Evolutionary conservation across 352 stramenopile genomes (phyloP).

Genomic region (Peronospora belbahrii): DNA sequence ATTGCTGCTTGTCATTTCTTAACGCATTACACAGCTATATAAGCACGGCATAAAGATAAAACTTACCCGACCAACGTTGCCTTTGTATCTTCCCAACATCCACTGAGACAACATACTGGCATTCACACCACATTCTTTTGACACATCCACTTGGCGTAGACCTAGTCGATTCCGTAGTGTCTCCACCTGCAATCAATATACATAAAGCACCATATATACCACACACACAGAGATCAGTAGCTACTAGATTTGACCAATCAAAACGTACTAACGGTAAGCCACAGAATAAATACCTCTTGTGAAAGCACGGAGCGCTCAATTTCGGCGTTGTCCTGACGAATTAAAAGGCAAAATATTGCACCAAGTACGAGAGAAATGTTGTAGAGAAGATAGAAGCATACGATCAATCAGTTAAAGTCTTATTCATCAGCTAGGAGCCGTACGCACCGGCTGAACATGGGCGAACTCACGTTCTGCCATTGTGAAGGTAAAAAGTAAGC

Average conservation of each 20-base stretch:
- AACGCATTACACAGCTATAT: neutral
- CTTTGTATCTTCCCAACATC: constrained; percentile 83
- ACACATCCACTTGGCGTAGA: constrained; percentile 74
- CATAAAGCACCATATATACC: neutral
- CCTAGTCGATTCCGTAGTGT: constrained; percentile 60
- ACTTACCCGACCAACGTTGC: constrained; percentile 68
- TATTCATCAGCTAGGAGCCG: neutral
- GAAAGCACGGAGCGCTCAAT: constrained; percentile 75
- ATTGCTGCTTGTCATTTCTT: too few relatives aligned
- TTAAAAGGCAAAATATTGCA: constrained; percentile 1
- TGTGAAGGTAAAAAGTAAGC: neutral
- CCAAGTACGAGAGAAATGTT: constrained; percentile 1
- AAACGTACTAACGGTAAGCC: neutral
- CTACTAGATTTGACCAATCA: neutral
- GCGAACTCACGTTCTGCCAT: constrained; percentile 65
- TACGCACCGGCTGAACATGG: constrained; percentile 64
- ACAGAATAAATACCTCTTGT: constrained; percentile 38
- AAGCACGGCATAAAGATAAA: neutral
- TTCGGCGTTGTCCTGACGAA: constrained; percentile 69
- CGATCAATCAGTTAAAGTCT: neutral
- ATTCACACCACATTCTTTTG: constrained; percentile 81
- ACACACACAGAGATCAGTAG: constrained; percentile 3
- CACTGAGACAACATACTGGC: constrained; percentile 82
- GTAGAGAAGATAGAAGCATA: constrained; percentile 5
- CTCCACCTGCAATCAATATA: constrained; percentile 42